Evolutionary conservation across 495 filamentous ascomycete genomes (phyloP), one percentile per base, ranked within the genome.

Genomic region (Talaromyces borbonicus): DNA sequence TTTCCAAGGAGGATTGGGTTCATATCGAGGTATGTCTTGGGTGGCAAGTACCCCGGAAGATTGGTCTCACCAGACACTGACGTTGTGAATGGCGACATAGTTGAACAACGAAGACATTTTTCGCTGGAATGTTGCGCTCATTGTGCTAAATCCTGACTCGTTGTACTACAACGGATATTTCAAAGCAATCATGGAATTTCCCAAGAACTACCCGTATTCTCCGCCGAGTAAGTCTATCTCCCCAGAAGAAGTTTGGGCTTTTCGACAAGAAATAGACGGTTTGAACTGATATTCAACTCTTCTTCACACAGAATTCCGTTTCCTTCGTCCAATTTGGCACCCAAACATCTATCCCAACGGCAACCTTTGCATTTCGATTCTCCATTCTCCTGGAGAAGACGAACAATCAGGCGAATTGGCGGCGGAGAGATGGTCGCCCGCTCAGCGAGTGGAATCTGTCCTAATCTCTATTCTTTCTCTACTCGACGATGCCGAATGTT

Each of bases 281-380:
- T n/a, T n/a, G n/a, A n/a, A n/a, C n/a, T n/a, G n/a, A n/a, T n/a
- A n/a, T n/a, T n/a, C n/a, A n/a, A n/a, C n/a, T n/a, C n/a, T n/a
- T n/a, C n/a, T 36, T 22, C 26, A 12, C 24, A 25, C 9, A 63
- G 84, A 84, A 57, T 98, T 98, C 68, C 79, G 81, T 41, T 96
- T 98, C 71, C 57, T 77, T 12, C 74, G 80, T 7, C 85, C 89
- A 18, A 73, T 90, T 36, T 87, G 81, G 63, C 92, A 98, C 64
- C 92, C 92, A 5, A 98, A 98, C 59, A 80, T 98, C 60, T 95
- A 96, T 63, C 61, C 74, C 6, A 85, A 95, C 61, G 92, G 92
- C 53, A 82, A 81, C 45, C 75, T 97, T 14, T 97, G 92, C 70
- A 96, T 98, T 60, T 95, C 90, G 31, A 98, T 98, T 55, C 78